These are phyloP conservation scores for Rhodotorula sp. DNA, from an alignment of 1,284 basidiomycete species.

Conservation along the genomic window DNA sequence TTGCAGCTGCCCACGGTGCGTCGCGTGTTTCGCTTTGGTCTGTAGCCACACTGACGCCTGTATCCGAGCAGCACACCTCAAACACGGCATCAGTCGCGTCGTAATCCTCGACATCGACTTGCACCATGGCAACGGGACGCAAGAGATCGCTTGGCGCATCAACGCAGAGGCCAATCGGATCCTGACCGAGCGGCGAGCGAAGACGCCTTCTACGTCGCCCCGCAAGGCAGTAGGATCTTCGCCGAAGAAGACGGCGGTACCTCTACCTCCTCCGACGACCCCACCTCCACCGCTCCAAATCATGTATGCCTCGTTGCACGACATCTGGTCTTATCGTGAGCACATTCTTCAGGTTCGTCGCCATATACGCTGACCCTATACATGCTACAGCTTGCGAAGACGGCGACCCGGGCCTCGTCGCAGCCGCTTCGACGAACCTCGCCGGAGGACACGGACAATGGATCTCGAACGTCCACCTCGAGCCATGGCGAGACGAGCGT, in stretches of 20 bases:
- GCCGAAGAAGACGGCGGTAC: conserved; percentile 8
- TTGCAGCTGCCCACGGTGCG: conserved; percentile 84
- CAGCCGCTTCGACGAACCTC: conserved; percentile 41
- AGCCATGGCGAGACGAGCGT: conserved; percentile 67
- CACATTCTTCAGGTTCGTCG: neutral
- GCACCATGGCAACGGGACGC: conserved; percentile 76
- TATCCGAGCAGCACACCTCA: conserved; percentile 64
- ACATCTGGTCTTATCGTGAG: conserved; percentile 57
- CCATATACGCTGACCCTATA: conserved; percentile 4
- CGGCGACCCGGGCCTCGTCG: conserved; percentile 35
- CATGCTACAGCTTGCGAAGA: conserved; percentile 54
- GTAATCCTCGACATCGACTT: conserved; percentile 92
- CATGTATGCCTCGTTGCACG: conserved; percentile 87
- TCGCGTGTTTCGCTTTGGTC: neutral
- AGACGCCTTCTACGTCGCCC: conserved; percentile 38
- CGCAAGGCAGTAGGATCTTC: neutral
- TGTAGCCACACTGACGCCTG: neutral
- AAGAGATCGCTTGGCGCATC: conserved; percentile 84
- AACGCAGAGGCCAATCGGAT: conserved; percentile 76
- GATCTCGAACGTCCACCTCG: conserved; percentile 72
- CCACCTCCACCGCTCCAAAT: conserved; percentile 60
- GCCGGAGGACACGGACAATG: conserved; percentile 41
- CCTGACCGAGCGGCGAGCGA: conserved; percentile 45
- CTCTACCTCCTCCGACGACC: conserved; percentile 35
- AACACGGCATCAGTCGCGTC: conserved; percentile 72